These are phyloP conservation scores for Narthecium ossifragum DNA, from an alignment of 106 monocot species.

Conservation along the genomic window DNA sequence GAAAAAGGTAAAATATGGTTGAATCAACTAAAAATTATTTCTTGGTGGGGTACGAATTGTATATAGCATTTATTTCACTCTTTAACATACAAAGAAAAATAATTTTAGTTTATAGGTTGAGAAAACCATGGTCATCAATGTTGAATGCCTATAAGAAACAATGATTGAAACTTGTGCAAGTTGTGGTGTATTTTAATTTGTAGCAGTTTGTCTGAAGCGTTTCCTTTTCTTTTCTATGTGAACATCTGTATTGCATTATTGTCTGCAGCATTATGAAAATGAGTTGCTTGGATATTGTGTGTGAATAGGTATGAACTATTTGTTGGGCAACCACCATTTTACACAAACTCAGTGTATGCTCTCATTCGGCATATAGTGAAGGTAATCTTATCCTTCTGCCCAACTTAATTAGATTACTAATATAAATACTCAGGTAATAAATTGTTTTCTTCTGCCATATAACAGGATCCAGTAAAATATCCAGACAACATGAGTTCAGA, in stretches of 20 bases:
- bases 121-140: too few species aligned
- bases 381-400: slow-evolving; percentile 26
- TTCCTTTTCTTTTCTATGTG: background rate
- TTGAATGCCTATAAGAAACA: too few species aligned
- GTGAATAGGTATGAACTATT: slow-evolving; percentile 82
- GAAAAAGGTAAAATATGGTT: too few species aligned
- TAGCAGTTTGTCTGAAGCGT: background rate
- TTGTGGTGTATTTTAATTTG: too few species aligned
- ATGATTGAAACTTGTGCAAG: too few species aligned
- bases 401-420: background rate
- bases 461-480: slow-evolving; percentile 98
- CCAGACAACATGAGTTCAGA: slow-evolving; percentile 90
- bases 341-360: slow-evolving; percentile 99
- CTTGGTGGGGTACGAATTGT: too few species aligned
- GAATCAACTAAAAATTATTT: too few species aligned
- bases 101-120: too few species aligned
- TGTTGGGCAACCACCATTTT: slow-evolving; percentile 99
- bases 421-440: background rate
- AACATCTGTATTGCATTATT: background rate
- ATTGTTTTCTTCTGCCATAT: slow-evolving; percentile 13
- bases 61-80: too few species aligned
- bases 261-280: background rate
- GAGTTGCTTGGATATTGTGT: slow-evolving; percentile 1
- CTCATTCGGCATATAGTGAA: slow-evolving; percentile 95
- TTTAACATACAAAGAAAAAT: too few species aligned